Evolutionary conservation across 495 filamentous ascomycete species (phyloP).

Genomic region (Aspergillus cristatus): DNA sequence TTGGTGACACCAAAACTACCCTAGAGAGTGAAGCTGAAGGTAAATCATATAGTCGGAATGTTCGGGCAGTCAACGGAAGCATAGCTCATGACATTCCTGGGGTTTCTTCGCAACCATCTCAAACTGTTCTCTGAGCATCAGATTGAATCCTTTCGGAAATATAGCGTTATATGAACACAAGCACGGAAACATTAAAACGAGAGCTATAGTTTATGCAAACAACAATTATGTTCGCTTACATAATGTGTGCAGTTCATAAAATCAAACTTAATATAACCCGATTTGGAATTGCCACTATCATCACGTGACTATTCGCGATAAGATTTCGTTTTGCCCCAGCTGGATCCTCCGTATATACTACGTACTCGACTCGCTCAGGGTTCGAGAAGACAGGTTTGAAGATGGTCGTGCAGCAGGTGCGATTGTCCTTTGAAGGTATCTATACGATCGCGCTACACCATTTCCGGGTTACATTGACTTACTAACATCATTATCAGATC

Average conservation of each 20-base stretch:
- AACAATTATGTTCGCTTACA: too few relatives aligned
- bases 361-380: too few relatives aligned
- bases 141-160: too few relatives aligned
- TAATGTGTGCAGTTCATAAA: too few relatives aligned
- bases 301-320: conserved; percentile 20
- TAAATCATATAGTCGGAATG: conserved; percentile 37
- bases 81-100: conserved; percentile 22
- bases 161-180: too few relatives aligned
- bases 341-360: too few relatives aligned
- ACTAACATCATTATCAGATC: conserved; percentile 12
- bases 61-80: conserved; percentile 42
- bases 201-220: too few relatives aligned
- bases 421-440: conserved; percentile 16
- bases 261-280: background rate
- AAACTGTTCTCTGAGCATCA: too few relatives aligned
- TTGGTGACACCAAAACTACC: conserved; percentile 18
- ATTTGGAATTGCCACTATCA: conserved; percentile 7
- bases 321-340: conserved; percentile 5
- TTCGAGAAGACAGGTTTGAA: background rate
- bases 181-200: too few relatives aligned
- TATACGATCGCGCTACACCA: background rate
- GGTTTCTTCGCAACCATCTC: background rate
- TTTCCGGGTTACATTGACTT: background rate
- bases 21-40: conserved; percentile 21
- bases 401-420: conserved; percentile 21